Conservation (phyloP, 768 basidiomycete genomes). For the Boletus sensibilis region DNA sequence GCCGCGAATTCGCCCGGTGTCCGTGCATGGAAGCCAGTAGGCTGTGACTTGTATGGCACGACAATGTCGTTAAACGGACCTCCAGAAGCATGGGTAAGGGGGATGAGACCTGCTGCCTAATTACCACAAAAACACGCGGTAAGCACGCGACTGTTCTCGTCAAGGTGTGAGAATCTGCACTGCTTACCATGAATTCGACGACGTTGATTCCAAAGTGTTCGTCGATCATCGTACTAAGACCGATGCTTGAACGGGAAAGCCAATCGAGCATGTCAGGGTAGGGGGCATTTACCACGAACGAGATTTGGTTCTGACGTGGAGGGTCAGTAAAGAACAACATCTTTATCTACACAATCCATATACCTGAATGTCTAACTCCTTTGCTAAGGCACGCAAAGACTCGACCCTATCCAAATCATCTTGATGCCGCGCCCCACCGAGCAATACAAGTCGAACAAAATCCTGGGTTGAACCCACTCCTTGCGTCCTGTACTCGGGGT, state of each 20-base stretch:
- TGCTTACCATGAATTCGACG: slow-evolving; percentile 91
- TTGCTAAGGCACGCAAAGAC: slow-evolving; percentile 54
- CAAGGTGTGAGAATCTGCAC: slow-evolving; percentile 1
- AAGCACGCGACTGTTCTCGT: slow-evolving; percentile 9
- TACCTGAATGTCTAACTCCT: slow-evolving; percentile 65
- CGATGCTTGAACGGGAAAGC: slow-evolving; percentile 76
- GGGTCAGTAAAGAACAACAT: neutral
- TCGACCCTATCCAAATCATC: slow-evolving; percentile 72
- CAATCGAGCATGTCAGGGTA: slow-evolving; percentile 68
- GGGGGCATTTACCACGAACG: slow-evolving; percentile 82
- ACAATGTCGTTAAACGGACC: slow-evolving; percentile 92
- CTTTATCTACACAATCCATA: slow-evolving; percentile 14
- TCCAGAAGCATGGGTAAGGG: slow-evolving; percentile 89
- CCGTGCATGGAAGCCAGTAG: slow-evolving; percentile 83
- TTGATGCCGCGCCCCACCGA: slow-evolving; percentile 83
- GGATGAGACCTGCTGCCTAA: slow-evolving; percentile 92
- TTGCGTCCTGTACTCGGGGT: slow-evolving; percentile 54
- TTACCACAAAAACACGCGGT: slow-evolving; percentile 7
- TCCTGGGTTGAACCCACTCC: slow-evolving; percentile 16
- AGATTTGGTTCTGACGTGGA: slow-evolving; percentile 54
- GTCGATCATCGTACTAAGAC: slow-evolving; percentile 95
- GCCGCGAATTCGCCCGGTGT: slow-evolving; percentile 63
- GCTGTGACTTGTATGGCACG: slow-evolving; percentile 67
- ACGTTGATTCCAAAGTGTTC: slow-evolving; percentile 99
- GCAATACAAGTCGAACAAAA: slow-evolving; percentile 61